Conservation (phyloP, 1,284 basidiomycete genomes). For the Peniophora sp. region DNA sequence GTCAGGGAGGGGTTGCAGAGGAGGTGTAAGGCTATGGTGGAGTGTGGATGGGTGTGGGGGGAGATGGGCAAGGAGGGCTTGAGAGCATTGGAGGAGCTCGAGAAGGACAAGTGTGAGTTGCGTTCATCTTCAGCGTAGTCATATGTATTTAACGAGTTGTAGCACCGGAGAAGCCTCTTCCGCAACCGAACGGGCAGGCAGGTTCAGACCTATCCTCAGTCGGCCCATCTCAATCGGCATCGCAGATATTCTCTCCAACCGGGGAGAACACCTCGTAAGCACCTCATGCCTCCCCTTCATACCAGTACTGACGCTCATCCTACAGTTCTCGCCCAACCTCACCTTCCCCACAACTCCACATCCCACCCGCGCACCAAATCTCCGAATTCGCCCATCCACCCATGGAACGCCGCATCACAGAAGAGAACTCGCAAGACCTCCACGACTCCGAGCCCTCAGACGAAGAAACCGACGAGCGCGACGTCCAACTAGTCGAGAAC, state of each 20-base stretch:
- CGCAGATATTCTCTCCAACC: slow-evolving; percentile 29
- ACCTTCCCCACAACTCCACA: slow-evolving; percentile 18
- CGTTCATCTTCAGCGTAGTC: not conserved
- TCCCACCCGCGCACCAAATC: slow-evolving; percentile 55
- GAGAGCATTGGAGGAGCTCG: slow-evolving; percentile 28
- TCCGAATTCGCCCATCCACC: slow-evolving; percentile 32
- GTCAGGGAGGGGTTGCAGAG: slow-evolving; percentile 53
- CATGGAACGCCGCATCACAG: slow-evolving; percentile 30
- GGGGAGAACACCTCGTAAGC: slow-evolving; percentile 5
- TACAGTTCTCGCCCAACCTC: slow-evolving; percentile 1
- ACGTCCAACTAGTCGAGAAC: slow-evolving; percentile 51
- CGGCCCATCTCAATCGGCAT: slow-evolving; percentile 61
- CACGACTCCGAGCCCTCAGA: slow-evolving; percentile 25
- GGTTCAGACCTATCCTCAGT: slow-evolving; percentile 43
- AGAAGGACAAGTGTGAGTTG: slow-evolving; percentile 2
- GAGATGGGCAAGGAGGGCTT: slow-evolving; percentile 57
- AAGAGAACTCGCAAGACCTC: slow-evolving; percentile 26
- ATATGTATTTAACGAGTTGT: not conserved
- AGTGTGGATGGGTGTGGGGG: slow-evolving; percentile 59
- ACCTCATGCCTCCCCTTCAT: not conserved
- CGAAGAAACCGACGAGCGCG: slow-evolving; percentile 22
- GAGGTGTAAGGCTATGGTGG: slow-evolving; percentile 54
- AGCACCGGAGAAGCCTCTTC: slow-evolving; percentile 3
- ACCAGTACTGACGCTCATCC: not conserved
- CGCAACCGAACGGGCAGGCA: slow-evolving; percentile 5